Percentiles rank a stretch among this genome's conserved stretches.
phyloP scores from a whole-genome alignment of 1,284 basidiomycete genomes.

The Pterulicium gracile region DNA sequence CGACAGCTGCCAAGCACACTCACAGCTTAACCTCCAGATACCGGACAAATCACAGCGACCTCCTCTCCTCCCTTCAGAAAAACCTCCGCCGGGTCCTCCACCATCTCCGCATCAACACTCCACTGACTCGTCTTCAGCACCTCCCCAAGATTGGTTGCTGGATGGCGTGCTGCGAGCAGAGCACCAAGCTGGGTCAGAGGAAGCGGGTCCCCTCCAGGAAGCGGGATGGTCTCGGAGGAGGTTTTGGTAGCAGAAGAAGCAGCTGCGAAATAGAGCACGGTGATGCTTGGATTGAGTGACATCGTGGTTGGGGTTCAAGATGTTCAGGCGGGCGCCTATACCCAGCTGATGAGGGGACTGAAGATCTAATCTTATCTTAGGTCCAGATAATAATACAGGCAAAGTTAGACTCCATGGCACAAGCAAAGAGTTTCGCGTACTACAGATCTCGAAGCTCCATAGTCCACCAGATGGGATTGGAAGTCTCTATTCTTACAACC shows the following conservation, averaged over 20 bases:
- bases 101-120: constrained; percentile 75
- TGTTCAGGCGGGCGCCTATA: too few species aligned
- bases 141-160: constrained; percentile 34
- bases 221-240: constrained; percentile 38
- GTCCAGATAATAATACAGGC: too few species aligned
- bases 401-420: too few species aligned
- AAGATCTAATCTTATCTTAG: too few species aligned
- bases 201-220: constrained; percentile 22
- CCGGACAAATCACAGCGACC: constrained; percentile 73
- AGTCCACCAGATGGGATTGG: constrained; percentile 85
- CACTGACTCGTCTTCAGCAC: constrained; percentile 54
- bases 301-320: not conserved
- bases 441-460: constrained; percentile 47
- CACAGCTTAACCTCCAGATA: constrained; percentile 71
- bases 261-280: constrained; percentile 73
- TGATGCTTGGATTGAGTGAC: constrained; percentile 25
- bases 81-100: constrained; percentile 43
- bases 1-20: too few species aligned
- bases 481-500: constrained; percentile 64
- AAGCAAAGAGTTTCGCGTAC: too few species aligned
- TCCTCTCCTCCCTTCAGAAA: constrained; percentile 62
- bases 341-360: too few species aligned
- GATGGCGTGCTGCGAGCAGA: constrained; percentile 42
- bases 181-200: constrained; percentile 40
- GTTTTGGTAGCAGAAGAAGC: constrained; percentile 59